A percentile compares a stretch with the other conserved stretches of the same genome.
Conservation (phyloP, 1,284 basidiomycete genomes). For the Phellopilus nigrolimitatus region DNA sequence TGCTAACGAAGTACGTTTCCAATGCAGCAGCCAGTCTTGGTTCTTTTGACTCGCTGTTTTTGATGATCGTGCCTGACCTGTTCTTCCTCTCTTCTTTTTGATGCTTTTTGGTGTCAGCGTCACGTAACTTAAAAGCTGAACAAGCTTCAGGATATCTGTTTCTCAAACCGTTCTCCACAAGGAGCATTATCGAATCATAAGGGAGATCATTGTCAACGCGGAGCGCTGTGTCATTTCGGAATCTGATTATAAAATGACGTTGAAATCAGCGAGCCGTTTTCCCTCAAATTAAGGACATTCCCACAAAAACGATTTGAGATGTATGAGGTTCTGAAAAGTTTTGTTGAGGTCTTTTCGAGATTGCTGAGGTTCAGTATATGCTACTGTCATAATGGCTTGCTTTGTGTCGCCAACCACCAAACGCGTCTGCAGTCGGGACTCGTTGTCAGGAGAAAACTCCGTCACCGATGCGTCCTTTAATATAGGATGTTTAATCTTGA, state of each 20-base stretch:
- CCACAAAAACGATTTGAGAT: constrained; percentile 20
- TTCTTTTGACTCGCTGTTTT: not conserved
- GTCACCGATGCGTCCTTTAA: not conserved
- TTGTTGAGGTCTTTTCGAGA: constrained; percentile 1
- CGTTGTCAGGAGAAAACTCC: not conserved
- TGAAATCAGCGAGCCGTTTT: not conserved
- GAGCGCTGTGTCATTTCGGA: constrained; percentile 24
- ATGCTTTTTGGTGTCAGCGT: constrained; percentile 3
- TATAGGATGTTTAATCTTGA: not conserved
- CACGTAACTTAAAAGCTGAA: constrained; percentile 26
- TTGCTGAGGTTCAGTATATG: constrained; percentile 12
- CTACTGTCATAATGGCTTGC: constrained; percentile 22
- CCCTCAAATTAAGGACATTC: not conserved
- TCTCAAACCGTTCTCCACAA: constrained; percentile 30
- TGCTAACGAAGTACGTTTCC: constrained; percentile 14
- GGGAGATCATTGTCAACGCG: constrained; percentile 27
- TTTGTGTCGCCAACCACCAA: constrained; percentile 25
- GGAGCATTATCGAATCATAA: constrained; percentile 27
- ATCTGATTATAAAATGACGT: not conserved
- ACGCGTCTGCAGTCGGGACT: constrained; percentile 15
- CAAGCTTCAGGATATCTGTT: constrained; percentile 28
- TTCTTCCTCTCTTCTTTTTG: not conserved
- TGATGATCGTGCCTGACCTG: not conserved
- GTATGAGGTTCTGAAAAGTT: not conserved
- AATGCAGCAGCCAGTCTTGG: constrained; percentile 11